Conservation (phyloP, 129 eudicot genomes). For the Flaveria sonorensis region DNA sequence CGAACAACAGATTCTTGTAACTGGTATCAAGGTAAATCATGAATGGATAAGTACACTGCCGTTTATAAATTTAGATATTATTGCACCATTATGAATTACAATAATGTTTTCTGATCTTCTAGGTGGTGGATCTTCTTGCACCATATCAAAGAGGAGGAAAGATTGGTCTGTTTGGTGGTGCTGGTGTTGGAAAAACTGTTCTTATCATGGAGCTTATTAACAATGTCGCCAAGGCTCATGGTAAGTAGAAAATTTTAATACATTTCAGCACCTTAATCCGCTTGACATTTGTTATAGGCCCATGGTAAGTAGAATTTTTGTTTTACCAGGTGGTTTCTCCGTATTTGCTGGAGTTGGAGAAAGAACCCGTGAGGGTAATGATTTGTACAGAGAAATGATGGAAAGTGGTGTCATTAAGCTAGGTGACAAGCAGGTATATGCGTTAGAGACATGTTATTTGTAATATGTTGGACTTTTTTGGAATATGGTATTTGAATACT, state of each 20-base stretch:
- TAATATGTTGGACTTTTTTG: background rate
- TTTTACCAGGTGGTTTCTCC: conserved; percentile 63
- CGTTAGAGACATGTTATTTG: background rate
- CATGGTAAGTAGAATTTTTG: background rate
- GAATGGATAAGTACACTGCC: background rate
- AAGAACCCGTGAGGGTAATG: conserved; percentile 55
- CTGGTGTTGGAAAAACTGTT: conserved; percentile 56
- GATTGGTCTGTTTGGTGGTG: conserved; percentile 56
- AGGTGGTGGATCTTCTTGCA: conserved; percentile 53
- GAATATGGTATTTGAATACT: background rate
- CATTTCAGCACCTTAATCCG: background rate
- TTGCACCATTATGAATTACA: background rate
- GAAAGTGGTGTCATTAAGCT: conserved; percentile 99
- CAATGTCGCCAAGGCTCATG: conserved; percentile 99
- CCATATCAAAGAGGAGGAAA: conserved; percentile 57
- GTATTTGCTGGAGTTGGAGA: conserved; percentile 61
- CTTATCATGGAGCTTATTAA: conserved; percentile 64
- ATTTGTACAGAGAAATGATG: conserved; percentile 53
- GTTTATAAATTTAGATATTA: background rate
- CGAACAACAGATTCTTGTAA: conserved; percentile 90
- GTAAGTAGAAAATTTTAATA: conserved; percentile 33
- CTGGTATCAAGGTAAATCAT: conserved; percentile 84
- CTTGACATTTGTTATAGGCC: background rate
- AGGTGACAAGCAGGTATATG: conserved; percentile 84
- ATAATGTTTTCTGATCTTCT: conserved; percentile 1